Evolutionary conservation across 163 green algal species (phyloP), one percentile per base, ranked within the genome.

Genomic region (Scenedesmus sp.): DNA sequence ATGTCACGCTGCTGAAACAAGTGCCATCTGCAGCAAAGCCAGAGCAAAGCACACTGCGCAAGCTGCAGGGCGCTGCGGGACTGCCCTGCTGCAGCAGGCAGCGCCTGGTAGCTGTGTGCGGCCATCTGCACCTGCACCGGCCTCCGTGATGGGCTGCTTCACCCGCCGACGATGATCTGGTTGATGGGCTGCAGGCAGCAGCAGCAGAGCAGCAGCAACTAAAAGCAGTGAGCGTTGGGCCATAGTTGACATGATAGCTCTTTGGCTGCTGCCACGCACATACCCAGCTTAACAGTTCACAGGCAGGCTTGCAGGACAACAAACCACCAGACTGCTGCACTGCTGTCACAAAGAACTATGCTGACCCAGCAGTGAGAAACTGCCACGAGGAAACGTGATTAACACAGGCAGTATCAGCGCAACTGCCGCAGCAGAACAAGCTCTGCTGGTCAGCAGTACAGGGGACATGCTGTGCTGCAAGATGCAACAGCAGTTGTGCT

Each of bases 171-270:
- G 82, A 98, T 98, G 87, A 98, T 97, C 88, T 98, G 96, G 94
- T 98, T 98, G 94, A 98, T 98, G 82, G 97, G 97, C 96, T 98
- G 96, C 91, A 94, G n/a, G 2, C 60, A 84, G 0, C 70, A 79
- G 18, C 70, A 79, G 70, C 70, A 18, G 64, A 76, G 66, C 66
- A 76, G 66, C 66, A 76, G 70, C 70, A n/a, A 1, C 2, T 0
- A 4, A 52, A 5, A 52, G 7, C 9, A 1, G 23, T 79, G 70
- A 79, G 70, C 52, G 23, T 5, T 52, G 23, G 12, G 70, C 7
- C 4, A 34, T 79, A 46, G 70, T 10, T 5, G 0, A 70, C 70
- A 52, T 15, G 5, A 3, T 4, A 46, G 20, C 20, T n/a, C 70
- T 7, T 4, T 52, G 10, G 23, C 70, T 79, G 3, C 20, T 2